These are phyloP conservation scores for Zasmidium citrigriseum DNA, from an alignment of 2,329 filamentous ascomycete species.

Conservation along the genomic window DNA sequence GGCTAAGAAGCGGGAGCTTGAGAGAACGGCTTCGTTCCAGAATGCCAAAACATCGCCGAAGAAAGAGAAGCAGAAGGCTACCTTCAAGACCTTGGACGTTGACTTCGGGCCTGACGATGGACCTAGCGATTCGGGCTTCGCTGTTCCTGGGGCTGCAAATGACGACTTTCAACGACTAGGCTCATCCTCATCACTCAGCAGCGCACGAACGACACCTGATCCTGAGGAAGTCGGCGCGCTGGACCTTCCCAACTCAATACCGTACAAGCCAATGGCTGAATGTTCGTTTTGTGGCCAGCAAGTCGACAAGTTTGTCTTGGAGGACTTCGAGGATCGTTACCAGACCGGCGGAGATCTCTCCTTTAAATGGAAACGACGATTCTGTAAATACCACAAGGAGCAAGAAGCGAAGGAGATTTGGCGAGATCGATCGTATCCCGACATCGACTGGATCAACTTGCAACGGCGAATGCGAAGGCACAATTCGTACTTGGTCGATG, in stretches of 20 bases:
- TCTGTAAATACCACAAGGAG: constrained; percentile 36
- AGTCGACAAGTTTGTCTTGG: constrained; percentile 24
- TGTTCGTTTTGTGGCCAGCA: constrained; percentile 30
- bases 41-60: not conserved
- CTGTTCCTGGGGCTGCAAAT: not conserved
- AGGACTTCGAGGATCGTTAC: constrained; percentile 34
- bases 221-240: constrained; percentile 15
- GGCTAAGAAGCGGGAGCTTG: not conserved
- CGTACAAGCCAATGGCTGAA: constrained; percentile 2
- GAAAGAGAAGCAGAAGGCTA: not conserved
- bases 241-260: constrained; percentile 6
- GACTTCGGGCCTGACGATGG: not conserved
- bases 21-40: not conserved
- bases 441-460: constrained; percentile 35
- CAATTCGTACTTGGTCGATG: constrained; percentile 22
- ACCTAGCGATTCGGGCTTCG: not conserved
- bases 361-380: constrained; percentile 35
- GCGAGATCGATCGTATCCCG: constrained; percentile 33
- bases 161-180: not conserved
- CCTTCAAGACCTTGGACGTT: not conserved
- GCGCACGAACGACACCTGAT: constrained; percentile 5
- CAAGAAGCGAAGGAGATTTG: constrained; percentile 30
- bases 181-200: not conserved
- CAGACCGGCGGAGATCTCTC: constrained; percentile 24
- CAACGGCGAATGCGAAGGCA: constrained; percentile 28